Conservation (phyloP, 2,329 filamentous ascomycete genomes). For the Fusarium incarnatum region DNA sequence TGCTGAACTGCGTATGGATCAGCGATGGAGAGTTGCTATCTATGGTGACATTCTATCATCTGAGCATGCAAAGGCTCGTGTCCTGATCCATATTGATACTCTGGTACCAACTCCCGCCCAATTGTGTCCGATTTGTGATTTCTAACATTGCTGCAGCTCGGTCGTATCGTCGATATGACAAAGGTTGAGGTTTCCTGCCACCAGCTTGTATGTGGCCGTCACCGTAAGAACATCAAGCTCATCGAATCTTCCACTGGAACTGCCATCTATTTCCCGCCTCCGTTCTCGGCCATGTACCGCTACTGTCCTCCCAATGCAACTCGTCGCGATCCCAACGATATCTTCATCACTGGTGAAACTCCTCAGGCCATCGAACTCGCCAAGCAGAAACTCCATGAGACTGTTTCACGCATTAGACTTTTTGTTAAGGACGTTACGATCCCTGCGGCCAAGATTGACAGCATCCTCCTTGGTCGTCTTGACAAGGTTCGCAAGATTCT, state of each 20-base stretch:
- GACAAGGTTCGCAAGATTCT: constrained; percentile 99
- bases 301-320: constrained; percentile 87
- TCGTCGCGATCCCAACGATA: constrained; percentile 85
- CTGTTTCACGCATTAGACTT: constrained; percentile 82
- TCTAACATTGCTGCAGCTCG: constrained; percentile 63
- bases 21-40: constrained; percentile 91
- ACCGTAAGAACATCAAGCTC: constrained; percentile 96
- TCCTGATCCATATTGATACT: constrained; percentile 97
- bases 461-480: constrained; percentile 87
- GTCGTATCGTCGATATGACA: constrained; percentile 79
- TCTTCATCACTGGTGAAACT: constrained; percentile 94
- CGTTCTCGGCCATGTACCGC: constrained; percentile 90
- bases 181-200: constrained; percentile 89
- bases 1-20: constrained; percentile 85
- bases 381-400: constrained; percentile 90
- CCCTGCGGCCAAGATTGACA: constrained; percentile 92
- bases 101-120: constrained; percentile 66
- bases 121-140: neutral
- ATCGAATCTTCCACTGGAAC: constrained; percentile 97
- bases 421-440: constrained; percentile 94
- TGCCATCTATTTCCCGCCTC: constrained; percentile 96
- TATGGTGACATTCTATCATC: constrained; percentile 95
- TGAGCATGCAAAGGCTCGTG: constrained; percentile 95
- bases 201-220: constrained; percentile 90
- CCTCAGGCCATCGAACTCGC: constrained; percentile 86